Conservation (phyloP, 495 filamentous ascomycete genomes). For the Delitschia confertaspora region DNA sequence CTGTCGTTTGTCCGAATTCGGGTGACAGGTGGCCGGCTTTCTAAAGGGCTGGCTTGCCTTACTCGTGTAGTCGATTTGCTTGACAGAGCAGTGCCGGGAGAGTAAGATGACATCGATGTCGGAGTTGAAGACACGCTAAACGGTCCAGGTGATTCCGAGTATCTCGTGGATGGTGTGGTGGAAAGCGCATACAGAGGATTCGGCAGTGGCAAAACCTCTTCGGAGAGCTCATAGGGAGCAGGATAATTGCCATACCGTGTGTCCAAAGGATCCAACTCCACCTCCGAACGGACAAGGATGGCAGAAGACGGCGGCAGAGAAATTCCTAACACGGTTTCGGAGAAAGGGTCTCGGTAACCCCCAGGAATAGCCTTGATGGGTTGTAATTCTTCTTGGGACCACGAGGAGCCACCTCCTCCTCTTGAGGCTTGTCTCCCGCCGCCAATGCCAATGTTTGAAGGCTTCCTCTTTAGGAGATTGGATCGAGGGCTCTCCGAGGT, state of each 20-base stretch:
- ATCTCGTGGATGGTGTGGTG: constrained; percentile 79
- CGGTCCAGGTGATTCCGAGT: constrained; percentile 81
- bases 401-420: constrained; percentile 17
- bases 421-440: constrained; percentile 13
- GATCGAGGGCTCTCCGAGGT: constrained; percentile 34
- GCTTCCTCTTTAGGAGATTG: constrained; percentile 31
- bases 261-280: constrained; percentile 7
- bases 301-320: constrained; percentile 30
- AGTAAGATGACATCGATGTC: constrained; percentile 94
- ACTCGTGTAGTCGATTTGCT: constrained; percentile 47
- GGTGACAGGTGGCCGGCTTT: constrained; percentile 60
- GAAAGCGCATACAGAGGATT: constrained; percentile 30
- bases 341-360: constrained; percentile 23
- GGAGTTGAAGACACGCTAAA: constrained; percentile 91
- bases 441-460: constrained; percentile 27
- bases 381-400: constrained; percentile 22
- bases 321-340: constrained; percentile 33
- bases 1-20: constrained; percentile 49
- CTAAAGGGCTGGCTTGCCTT: constrained; percentile 55
- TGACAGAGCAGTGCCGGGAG: constrained; percentile 65
- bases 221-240: constrained; percentile 3
- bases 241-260: constrained; percentile 8
- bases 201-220: constrained; percentile 28
- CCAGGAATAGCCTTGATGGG: constrained; percentile 19
- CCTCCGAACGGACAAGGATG: constrained; percentile 9